Conservation (phyloP, 305 asterid genomes). For the Fraxinus greggii region DNA sequence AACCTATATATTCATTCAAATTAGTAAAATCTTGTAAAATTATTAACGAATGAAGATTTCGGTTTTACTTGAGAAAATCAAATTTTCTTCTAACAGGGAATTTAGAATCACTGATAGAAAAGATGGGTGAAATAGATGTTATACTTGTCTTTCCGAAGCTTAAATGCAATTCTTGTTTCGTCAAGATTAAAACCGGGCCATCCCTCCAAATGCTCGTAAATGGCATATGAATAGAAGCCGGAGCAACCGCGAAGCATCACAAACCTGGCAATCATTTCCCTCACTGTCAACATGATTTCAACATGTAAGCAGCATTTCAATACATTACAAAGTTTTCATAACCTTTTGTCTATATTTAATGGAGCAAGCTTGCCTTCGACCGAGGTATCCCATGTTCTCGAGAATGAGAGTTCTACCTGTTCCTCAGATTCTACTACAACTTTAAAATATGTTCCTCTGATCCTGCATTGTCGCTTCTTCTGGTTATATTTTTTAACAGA, state of each 20-base stretch:
- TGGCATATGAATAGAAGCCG: slow-evolving; percentile 63
- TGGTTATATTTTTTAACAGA: neutral
- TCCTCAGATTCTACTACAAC: slow-evolving; percentile 50
- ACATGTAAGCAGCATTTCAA: neutral
- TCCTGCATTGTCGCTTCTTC: slow-evolving; percentile 32
- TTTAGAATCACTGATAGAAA: neutral
- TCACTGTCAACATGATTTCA: neutral
- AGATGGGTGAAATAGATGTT: neutral
- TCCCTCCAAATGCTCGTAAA: slow-evolving; percentile 53
- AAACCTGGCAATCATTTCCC: slow-evolving; percentile 37
- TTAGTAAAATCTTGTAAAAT: neutral
- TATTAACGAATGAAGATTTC: neutral
- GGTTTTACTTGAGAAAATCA: neutral
- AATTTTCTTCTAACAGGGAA: neutral
- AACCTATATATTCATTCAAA: slow-evolving; percentile 39
- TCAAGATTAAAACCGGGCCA: slow-evolving; percentile 55
- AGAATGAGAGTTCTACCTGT: slow-evolving; percentile 55
- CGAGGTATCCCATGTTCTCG: slow-evolving; percentile 49
- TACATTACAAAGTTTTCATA: neutral
- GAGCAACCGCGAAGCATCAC: slow-evolving; percentile 51
- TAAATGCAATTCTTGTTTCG: slow-evolving; percentile 38
- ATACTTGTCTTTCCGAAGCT: slow-evolving; percentile 42
- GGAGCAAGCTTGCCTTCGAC: slow-evolving; percentile 43
- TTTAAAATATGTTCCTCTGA: slow-evolving; percentile 33
- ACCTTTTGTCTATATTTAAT: slow-evolving; percentile 55